phyloP scores from a whole-genome alignment of 257 asterid species.

The Nicotiana tomentosiformis region DNA sequence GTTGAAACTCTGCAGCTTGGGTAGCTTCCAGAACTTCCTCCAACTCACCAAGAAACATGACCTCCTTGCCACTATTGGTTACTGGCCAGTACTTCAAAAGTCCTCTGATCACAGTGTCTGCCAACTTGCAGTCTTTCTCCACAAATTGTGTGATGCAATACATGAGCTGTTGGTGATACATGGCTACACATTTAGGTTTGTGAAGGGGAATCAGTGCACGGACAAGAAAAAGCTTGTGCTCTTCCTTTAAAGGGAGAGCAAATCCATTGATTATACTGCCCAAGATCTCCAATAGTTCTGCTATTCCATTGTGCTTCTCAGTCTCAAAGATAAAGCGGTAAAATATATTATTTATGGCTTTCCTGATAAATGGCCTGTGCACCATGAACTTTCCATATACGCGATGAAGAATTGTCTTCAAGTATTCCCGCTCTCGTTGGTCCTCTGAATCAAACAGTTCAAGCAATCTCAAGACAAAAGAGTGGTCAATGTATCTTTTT shows the following conservation, averaged over 20 bases:
- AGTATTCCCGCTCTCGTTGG: constrained; percentile 56
- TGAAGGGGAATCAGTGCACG: constrained; percentile 41
- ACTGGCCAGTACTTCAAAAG: constrained; percentile 42
- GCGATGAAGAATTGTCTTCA: constrained; percentile 50
- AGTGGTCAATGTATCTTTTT: constrained; percentile 52
- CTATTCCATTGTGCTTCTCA: constrained; percentile 48
- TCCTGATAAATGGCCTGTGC: constrained; percentile 60
- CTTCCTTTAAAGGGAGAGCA: constrained; percentile 41
- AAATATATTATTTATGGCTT: constrained; percentile 52
- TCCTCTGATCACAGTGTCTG: constrained; percentile 33
- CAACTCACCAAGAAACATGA: constrained; percentile 39
- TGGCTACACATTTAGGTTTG: constrained; percentile 30
- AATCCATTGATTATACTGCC: constrained; percentile 40
- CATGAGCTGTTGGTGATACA: constrained; percentile 33
- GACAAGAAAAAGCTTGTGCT: constrained; percentile 38
- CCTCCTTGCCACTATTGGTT: constrained; percentile 39
- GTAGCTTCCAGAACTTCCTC: constrained; percentile 42
- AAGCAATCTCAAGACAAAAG: constrained; percentile 54
- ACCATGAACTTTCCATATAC: constrained; percentile 59
- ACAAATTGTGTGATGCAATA: constrained; percentile 35
- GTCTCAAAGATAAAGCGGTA: constrained; percentile 47
- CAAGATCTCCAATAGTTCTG: constrained; percentile 37
- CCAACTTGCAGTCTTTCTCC: constrained; percentile 35
- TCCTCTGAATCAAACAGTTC: constrained; percentile 61
- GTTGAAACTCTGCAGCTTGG: constrained; percentile 32